phyloP scores from a whole-genome alignment of 495 filamentous ascomycete genomes.

The Aspergillus funiculosus region DNA sequence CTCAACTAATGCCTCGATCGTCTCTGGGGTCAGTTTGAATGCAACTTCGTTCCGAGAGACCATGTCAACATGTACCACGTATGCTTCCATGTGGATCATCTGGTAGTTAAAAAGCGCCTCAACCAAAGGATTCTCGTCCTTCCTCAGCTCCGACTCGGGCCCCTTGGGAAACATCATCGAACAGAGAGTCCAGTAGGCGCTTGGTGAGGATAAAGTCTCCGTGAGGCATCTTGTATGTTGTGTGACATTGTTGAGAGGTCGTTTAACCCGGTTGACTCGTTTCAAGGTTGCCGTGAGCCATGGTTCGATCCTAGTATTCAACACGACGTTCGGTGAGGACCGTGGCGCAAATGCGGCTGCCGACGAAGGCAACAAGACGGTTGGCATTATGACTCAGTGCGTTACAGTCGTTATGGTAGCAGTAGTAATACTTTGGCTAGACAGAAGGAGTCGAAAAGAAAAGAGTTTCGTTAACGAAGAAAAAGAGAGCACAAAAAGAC shows the following conservation, averaged over 20 bases:
- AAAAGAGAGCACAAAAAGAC: slow-evolving; percentile 28
- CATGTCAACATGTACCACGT: slow-evolving; percentile 99
- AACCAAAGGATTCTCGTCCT: slow-evolving; percentile 79
- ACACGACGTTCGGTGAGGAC: slow-evolving; percentile 89
- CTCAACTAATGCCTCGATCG: slow-evolving; percentile 90
- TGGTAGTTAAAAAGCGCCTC: slow-evolving; percentile 93
- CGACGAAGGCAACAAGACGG: slow-evolving; percentile 86
- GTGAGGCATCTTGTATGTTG: slow-evolving; percentile 97
- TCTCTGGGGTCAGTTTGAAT: slow-evolving; percentile 96
- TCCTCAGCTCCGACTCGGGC: slow-evolving; percentile 79
- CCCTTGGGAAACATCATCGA: slow-evolving; percentile 92
- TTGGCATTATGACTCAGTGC: slow-evolving; percentile 66
- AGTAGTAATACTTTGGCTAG: slow-evolving; percentile 28
- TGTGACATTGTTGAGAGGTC: slow-evolving; percentile 93
- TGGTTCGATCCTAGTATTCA: slow-evolving; percentile 89
- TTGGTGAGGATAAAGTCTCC: slow-evolving; percentile 84
- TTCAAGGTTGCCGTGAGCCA: slow-evolving; percentile 98
- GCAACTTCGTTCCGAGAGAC: slow-evolving; percentile 96
- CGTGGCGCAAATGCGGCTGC: slow-evolving; percentile 95
- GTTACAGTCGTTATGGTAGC: no score
- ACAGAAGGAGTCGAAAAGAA: slow-evolving; percentile 20
- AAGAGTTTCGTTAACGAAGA: slow-evolving; percentile 30
- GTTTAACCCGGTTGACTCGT: slow-evolving; percentile 94
- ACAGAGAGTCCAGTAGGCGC: slow-evolving; percentile 92
- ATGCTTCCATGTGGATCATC: slow-evolving; percentile 92